Evolutionary conservation across 768 basidiomycete species (phyloP), one percentile per base, ranked within the genome.

Genomic region (Roridomyces roridus): DNA sequence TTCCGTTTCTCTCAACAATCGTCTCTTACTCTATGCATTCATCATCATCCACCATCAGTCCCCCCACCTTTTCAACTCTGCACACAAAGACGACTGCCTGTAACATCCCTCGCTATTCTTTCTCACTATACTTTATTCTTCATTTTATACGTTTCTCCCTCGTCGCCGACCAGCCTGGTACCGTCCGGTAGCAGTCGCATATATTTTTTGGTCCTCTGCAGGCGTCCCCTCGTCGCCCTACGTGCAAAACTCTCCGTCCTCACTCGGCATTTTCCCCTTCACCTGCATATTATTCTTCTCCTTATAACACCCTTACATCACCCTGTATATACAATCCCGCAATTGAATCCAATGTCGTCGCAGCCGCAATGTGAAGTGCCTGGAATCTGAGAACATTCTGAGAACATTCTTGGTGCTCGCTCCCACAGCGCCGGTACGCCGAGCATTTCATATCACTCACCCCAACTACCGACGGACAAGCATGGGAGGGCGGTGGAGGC

Each of bases 51-150:
- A 75, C 68, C 80, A 78, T 78, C 79, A 74, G 67, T 77, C 76
- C 77, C 75, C 74, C 73, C 77, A 76, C 74, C 72, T 68, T 69
- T 75, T 68, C 72, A 71, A 66, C 68, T 65, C 77, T 75, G 76
- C 75, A 77, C 78, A 80, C 75, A 74, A 80, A 78, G 75, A 77
- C 79, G 77, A 84, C 80, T 83, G 74, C 77, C 73, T 77, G 59
- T 60, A 63, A 34, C 48, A 58, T 72, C 68, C n/a, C 72, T 73
- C 74, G 71, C 69, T 75, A 77, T 70, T 70, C 70, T 68, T 67
- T 70, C 70, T 72, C 63, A 72, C 65, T 85, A 84, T 87, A 86
- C 84, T 80, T 91, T 91, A 91, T 91, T 90, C 82, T 84, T 88
- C 87, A 87, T 77, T 80, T 89, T 88, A 90, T 77, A 77, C 75